phyloP scores from a whole-genome alignment of 768 basidiomycete genomes.

The Amanita muscaria region DNA sequence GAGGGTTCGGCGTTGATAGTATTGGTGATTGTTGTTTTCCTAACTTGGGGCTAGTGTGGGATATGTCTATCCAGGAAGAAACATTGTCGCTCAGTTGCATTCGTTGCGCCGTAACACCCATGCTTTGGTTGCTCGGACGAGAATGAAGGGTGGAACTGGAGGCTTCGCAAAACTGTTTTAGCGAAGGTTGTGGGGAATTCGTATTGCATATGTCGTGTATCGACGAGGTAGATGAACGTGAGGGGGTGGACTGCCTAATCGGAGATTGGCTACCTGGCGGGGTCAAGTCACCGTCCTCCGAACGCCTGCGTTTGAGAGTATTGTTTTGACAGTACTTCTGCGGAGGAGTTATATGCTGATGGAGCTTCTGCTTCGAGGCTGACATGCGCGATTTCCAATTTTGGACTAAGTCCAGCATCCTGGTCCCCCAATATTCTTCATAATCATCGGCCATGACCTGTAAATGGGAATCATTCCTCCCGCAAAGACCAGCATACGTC shows the following conservation, averaged over 20 bases:
- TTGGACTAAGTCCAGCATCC: constrained; percentile 39
- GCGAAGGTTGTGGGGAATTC: not conserved
- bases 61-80: constrained; percentile 1
- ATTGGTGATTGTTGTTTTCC: constrained; percentile 4
- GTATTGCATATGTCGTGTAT: not conserved
- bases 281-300: not conserved
- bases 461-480: constrained; percentile 45
- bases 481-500: constrained; percentile 60
- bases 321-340: constrained; percentile 9
- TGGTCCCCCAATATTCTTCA: constrained; percentile 59
- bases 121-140: not conserved
- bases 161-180: not conserved
- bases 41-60: too few relatives aligned
- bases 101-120: not conserved
- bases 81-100: constrained; percentile 2
- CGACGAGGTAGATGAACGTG: not conserved
- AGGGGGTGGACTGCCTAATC: not conserved
- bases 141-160: not conserved
- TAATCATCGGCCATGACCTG: constrained; percentile 55
- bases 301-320: constrained; percentile 1
- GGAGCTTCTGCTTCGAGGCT: constrained; percentile 25
- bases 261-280: not conserved
- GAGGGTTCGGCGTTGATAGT: constrained; percentile 20
- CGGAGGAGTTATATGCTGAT: constrained; percentile 11
- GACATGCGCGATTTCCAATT: constrained; percentile 31